Percentiles rank a stretch among this genome's conserved stretches.
These are phyloP conservation scores for Prosopis cineraria DNA, from an alignment of 306 rosid species.

Conservation along the genomic window DNA sequence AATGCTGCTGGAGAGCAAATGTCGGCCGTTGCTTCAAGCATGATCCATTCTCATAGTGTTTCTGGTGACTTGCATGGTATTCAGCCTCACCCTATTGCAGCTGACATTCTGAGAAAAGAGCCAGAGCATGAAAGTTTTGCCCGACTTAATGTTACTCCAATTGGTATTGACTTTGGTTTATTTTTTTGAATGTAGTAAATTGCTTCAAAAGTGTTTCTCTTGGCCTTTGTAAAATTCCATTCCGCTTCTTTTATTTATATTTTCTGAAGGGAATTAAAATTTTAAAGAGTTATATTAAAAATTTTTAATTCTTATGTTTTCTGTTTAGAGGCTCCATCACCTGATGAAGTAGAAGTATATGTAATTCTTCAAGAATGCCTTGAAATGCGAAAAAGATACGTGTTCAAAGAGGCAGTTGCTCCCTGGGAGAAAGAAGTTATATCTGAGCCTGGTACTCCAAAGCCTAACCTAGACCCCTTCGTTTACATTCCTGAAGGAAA, in stretches of 20 bases:
- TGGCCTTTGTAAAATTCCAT: neutral
- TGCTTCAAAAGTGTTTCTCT: constrained; percentile 23
- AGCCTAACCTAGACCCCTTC: constrained; percentile 86
- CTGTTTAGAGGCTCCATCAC: constrained; percentile 75
- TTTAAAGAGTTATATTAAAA: constrained; percentile 6
- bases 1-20: constrained; percentile 71
- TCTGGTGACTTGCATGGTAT: constrained; percentile 97
- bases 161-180: constrained; percentile 54
- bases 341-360: constrained; percentile 83
- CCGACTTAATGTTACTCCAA: constrained; percentile 71
- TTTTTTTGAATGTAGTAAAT: constrained; percentile 27
- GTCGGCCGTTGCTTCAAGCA: constrained; percentile 68
- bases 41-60: constrained; percentile 92
- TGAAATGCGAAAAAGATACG: constrained; percentile 76
- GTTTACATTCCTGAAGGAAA: constrained; percentile 67
- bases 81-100: constrained; percentile 96
- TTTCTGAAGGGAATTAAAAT: constrained; percentile 28
- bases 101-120: constrained; percentile 98
- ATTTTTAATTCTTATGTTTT: constrained; percentile 8
- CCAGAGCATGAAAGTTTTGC: constrained; percentile 96
- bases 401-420: constrained; percentile 80
- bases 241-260: constrained; percentile 21
- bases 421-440: constrained; percentile 96
- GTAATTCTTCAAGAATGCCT: constrained; percentile 93
- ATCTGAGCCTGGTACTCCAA: constrained; percentile 93